These are phyloP conservation scores for Yueomyces sp. DNA, from an alignment of 1,139 yeast species.

Conservation along the genomic window DNA sequence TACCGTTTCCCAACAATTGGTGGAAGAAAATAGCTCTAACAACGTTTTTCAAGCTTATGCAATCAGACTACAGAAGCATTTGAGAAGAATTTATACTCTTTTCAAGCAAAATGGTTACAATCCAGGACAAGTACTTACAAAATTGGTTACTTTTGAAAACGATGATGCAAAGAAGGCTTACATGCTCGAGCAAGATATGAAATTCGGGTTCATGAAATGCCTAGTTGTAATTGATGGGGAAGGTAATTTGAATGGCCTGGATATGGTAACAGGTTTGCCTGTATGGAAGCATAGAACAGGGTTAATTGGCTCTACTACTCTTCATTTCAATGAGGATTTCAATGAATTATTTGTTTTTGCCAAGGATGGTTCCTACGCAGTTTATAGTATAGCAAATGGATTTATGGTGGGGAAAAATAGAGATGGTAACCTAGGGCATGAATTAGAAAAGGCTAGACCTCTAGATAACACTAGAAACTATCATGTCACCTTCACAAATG, in stretches of 20 bases:
- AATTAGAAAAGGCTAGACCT: constrained; percentile 3
- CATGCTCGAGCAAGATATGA: constrained; percentile 9
- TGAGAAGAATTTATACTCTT: constrained; percentile 12
- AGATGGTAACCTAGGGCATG: background rate
- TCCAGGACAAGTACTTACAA: constrained; percentile 16
- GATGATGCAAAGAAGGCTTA: constrained; percentile 11
- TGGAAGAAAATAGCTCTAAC: constrained; percentile 27
- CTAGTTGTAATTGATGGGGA: constrained; percentile 32
- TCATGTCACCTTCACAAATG: background rate
- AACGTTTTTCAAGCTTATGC: constrained; percentile 30
- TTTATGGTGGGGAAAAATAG: background rate
- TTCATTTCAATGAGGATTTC: constrained; percentile 11
- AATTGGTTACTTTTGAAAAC: constrained; percentile 9
- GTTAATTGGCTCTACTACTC: constrained; percentile 9
- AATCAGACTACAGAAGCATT: constrained; percentile 31
- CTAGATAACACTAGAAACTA: background rate
- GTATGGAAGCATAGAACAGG: constrained; percentile 31
- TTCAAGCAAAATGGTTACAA: constrained; percentile 11
- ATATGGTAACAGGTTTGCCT: constrained; percentile 26
- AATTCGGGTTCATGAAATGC: constrained; percentile 40
- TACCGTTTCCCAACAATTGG: constrained; percentile 27
- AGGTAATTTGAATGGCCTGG: constrained; percentile 34
- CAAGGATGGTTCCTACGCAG: constrained; percentile 15
- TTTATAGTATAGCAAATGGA: constrained; percentile 2
- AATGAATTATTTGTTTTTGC: constrained; percentile 17